Percentiles rank a stretch among this genome's conserved stretches.
Evolutionary conservation across 2,329 filamentous ascomycete species (phyloP).

Genomic region (Sclerotinia spermophila): DNA sequence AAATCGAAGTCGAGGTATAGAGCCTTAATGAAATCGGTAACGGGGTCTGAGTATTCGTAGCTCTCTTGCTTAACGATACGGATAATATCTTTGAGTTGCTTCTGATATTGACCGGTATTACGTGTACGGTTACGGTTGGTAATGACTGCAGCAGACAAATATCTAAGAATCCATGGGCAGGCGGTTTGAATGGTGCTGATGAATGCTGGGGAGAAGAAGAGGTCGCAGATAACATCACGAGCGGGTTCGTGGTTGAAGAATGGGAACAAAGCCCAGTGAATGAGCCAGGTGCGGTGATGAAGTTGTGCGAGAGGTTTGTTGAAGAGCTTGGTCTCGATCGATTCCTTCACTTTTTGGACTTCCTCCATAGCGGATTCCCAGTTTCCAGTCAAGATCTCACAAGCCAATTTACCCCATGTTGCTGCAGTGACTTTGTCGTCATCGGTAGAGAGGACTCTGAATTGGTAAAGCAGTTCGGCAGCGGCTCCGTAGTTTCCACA

Average conservation of each 20-base stretch:
- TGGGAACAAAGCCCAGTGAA: constrained; percentile 98
- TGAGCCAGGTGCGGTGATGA: constrained; percentile 92
- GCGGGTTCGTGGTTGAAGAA: constrained; percentile 96
- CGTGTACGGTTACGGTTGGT: constrained; percentile 78
- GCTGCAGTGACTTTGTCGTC: constrained; percentile 95
- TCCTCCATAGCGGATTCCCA: constrained; percentile 95
- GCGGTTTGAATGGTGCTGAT: constrained; percentile 99
- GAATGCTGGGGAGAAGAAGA: constrained; percentile 95
- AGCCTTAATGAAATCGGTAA: constrained; percentile 94
- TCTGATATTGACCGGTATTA: constrained; percentile 87
- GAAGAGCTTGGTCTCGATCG: constrained; percentile 91
- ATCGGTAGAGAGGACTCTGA: constrained; percentile 95
- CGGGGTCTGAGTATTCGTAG: constrained; percentile 94
- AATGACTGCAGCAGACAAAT: constrained; percentile 90
- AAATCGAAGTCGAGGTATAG: constrained; percentile 96
- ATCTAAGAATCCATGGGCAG: constrained; percentile 94
- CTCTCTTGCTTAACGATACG: constrained; percentile 94
- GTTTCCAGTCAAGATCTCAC: constrained; percentile 89
- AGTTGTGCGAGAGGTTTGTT: constrained; percentile 95
- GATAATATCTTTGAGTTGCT: constrained; percentile 96
- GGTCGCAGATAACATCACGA: constrained; percentile 85
- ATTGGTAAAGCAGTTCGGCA: constrained; percentile 91
- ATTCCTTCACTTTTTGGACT: constrained; percentile 83
- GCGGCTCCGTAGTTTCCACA: constrained; percentile 91
- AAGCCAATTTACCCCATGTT: constrained; percentile 97